A percentile compares a stretch with the other conserved stretches of the same genome.
Conservation (phyloP, 495 filamentous ascomycete species). For the Podospora australis region DNA sequence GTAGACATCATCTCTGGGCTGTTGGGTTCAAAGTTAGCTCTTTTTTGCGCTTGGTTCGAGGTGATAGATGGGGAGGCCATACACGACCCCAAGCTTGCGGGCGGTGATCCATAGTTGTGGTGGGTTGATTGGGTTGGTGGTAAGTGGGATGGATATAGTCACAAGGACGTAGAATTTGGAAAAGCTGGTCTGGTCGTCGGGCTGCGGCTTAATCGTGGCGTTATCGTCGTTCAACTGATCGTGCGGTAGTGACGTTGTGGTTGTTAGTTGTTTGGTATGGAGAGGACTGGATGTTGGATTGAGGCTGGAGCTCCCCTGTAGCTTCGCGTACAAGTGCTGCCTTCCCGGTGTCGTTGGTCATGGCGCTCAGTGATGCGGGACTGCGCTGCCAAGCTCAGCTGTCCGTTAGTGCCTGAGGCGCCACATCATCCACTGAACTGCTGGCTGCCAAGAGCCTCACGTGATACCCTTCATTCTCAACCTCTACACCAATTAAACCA, state of each 20-base stretch:
- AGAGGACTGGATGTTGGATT: slow-evolving; percentile 12
- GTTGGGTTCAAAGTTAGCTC: slow-evolving; percentile 12
- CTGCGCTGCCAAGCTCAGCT: slow-evolving; percentile 11
- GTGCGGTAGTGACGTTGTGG: not conserved
- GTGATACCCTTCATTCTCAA: slow-evolving; percentile 27
- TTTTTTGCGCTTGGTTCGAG: not conserved
- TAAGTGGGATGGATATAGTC: slow-evolving; percentile 4
- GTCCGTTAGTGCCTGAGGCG: slow-evolving; percentile 4
- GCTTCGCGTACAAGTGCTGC: slow-evolving; percentile 38
- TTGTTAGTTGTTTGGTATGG: slow-evolving; percentile 15
- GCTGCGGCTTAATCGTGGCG: no score
- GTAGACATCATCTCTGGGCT: slow-evolving; percentile 95
- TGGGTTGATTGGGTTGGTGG: slow-evolving; percentile 1
- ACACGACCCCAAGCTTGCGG: slow-evolving; percentile 96
- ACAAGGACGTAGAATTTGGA: slow-evolving; percentile 6
- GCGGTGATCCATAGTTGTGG: slow-evolving; percentile 76
- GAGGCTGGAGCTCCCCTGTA: slow-evolving; percentile 25
- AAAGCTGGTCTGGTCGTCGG: slow-evolving; percentile 1
- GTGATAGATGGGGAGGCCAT: slow-evolving; percentile 32
- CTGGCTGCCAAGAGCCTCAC: slow-evolving; percentile 15
- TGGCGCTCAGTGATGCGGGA: slow-evolving; percentile 6
- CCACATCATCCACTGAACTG: not conserved
- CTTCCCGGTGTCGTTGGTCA: slow-evolving; percentile 14
- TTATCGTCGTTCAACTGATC: no score
- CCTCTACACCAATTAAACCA: slow-evolving; percentile 6